Base-by-base conservation (phyloP, 305 asterid genomes). In the Fraxinus sp. region DNA sequence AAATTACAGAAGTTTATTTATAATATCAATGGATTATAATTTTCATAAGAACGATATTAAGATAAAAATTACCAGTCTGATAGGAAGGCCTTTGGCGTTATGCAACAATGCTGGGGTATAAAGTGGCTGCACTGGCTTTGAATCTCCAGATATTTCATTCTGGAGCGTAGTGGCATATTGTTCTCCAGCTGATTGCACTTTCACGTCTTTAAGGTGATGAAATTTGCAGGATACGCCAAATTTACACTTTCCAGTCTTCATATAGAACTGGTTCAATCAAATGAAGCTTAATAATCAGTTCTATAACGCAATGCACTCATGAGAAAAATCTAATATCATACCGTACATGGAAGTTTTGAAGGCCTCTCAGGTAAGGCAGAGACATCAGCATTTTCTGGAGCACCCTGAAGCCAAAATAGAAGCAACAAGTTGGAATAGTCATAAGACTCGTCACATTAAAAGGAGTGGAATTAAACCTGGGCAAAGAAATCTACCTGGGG, bases 21-120 rank as follows among this genome's bases (percentile, higher is more conserved):
- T 37, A 55, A 55, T 49, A 28, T 1, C 28, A 28, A 7, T 14
- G 46, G 41, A 81, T 83, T 52, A 76, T 44, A 37, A 59, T 78
- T 66, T 46, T 44, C 59, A 44, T 30, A 72, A 75, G 57, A 36
- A 79, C 1, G 5, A n/a, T 52, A 66, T 70, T 64, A 20, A 81
- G 76, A 78, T 71, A 83, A 62, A 73, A 88, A 89, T 79, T 94
- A 94, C 99, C 88, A 70, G 91, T 93, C 97, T 93, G 82, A 95
- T 74, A 22, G 99, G 99, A 78, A 94, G 95, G 88, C 98, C 99
- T 86, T 95, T 95, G 82, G 94, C 72, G 85, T 94, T 95, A 83
- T 94, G 95, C 91, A 90, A 68, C 80, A 85, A 62, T 52, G 98
- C 95, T 72, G 95, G 97, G 83, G 90, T 72, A 76, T 87, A 79